These are phyloP conservation scores for Peterozyma xylosa DNA, from an alignment of 805 yeast genomes.

Conservation along the genomic window DNA sequence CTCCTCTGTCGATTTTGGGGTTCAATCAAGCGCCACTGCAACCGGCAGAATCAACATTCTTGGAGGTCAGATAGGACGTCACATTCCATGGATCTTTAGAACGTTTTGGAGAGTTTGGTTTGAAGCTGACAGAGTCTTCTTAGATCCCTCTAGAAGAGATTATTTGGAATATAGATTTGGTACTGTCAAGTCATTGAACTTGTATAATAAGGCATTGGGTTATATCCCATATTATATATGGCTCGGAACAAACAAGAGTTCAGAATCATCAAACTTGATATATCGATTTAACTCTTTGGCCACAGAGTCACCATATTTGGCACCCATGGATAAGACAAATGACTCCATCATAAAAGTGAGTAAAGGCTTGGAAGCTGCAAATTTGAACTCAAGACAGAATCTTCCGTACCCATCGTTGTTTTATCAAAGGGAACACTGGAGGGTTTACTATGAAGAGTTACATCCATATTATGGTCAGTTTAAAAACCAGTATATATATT, in stretches of 20 bases:
- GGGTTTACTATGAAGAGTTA: constrained; percentile 73
- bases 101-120: constrained; percentile 88
- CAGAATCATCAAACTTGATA: constrained; percentile 37
- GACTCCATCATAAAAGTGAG: constrained; percentile 34
- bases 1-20: constrained; percentile 75
- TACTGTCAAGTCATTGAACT: constrained; percentile 66
- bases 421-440: constrained; percentile 70
- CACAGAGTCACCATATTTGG: constrained; percentile 75
- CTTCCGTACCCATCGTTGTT: constrained; percentile 76
- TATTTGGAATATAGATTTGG: constrained; percentile 80
- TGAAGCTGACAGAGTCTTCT: constrained; percentile 72
- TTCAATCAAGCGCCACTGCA: constrained; percentile 57
- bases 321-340: constrained; percentile 32
- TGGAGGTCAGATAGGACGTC: constrained; percentile 67
- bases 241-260: constrained; percentile 65
- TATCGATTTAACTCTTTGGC: constrained; percentile 62
- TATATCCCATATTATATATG: constrained; percentile 78
- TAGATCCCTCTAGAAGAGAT: constrained; percentile 76
- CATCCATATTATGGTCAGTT: constrained; percentile 64
- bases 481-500: constrained; percentile 73
- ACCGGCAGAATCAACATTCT: constrained; percentile 65
- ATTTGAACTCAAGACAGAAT: constrained; percentile 50
- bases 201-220: constrained; percentile 59
- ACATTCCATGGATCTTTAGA: constrained; percentile 69
- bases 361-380: constrained; percentile 76